phyloP scores from a whole-genome alignment of 495 filamentous ascomycete species.

The Halenospora varia region DNA sequence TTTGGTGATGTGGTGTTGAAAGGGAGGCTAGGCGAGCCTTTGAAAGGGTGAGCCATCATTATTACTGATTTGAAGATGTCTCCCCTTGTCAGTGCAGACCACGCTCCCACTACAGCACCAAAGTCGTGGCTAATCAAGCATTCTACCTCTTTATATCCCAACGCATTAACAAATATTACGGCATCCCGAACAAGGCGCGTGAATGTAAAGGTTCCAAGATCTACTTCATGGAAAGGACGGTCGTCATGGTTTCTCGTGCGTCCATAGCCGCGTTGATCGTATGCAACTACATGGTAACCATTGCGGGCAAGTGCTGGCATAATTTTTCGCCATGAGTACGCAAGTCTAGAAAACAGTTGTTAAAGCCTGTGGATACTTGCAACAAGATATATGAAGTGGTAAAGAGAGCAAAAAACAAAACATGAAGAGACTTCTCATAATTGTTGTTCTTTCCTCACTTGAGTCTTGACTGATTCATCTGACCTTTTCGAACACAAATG shows the following conservation, averaged over 20 bases:
- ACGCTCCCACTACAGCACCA: constrained; percentile 53
- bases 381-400: neutral
- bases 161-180: constrained; percentile 53
- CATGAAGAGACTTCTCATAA: neutral
- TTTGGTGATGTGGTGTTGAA: constrained; percentile 41
- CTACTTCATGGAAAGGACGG: constrained; percentile 42
- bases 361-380: neutral
- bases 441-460: no score
- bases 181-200: constrained; percentile 60
- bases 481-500: no score
- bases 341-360: constrained; percentile 30
- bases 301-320: constrained; percentile 50
- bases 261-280: constrained; percentile 67
- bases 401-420: neutral
- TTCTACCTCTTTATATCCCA: constrained; percentile 54
- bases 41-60: constrained; percentile 55
- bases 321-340: constrained; percentile 65
- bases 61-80: constrained; percentile 56
- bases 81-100: constrained; percentile 57
- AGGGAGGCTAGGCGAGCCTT: constrained; percentile 42
- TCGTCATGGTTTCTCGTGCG: constrained; percentile 60
- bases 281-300: constrained; percentile 60
- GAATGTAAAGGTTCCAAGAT: constrained; percentile 52
- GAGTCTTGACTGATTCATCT: no score
- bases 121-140: constrained; percentile 67